Evolutionary conservation across 805 yeast species (phyloP).

Genomic region (Metschnikowia similis): DNA sequence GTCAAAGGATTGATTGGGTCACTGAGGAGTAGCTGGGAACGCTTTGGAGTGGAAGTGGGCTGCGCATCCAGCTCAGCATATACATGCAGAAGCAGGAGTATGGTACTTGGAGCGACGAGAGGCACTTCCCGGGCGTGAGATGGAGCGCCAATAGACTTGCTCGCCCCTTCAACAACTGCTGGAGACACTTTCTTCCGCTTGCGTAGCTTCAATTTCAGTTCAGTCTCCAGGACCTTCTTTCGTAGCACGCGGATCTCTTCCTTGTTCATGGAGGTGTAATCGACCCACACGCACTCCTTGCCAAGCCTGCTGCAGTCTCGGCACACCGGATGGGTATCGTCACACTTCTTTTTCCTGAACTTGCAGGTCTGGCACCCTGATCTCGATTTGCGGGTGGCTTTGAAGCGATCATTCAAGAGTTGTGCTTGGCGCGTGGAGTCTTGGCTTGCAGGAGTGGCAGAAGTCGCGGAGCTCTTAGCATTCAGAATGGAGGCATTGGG

Average conservation of each 20-base stretch:
- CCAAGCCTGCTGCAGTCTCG: constrained; percentile 45
- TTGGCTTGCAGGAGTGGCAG: not conserved
- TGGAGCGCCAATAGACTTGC: not conserved
- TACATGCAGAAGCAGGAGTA: not conserved
- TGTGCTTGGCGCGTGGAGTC: not conserved
- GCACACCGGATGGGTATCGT: constrained; percentile 47
- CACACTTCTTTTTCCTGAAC: constrained; percentile 57
- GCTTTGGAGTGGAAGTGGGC: not conserved
- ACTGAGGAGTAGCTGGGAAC: not conserved
- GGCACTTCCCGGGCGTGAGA: not conserved
- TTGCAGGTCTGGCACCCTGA: constrained; percentile 71
- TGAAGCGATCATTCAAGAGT: not conserved
- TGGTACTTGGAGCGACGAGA: not conserved
- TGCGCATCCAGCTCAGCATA: not conserved
- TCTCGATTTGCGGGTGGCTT: constrained; percentile 29
- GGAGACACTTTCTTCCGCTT: constrained; percentile 21
- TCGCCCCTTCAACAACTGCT: not conserved
- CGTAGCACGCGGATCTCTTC: constrained; percentile 35
- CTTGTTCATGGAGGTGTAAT: constrained; percentile 38
- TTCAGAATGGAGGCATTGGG: not conserved
- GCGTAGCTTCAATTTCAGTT: constrained; percentile 39
- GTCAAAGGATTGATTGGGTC: not conserved
- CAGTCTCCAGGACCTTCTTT: constrained; percentile 34
- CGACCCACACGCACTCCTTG: constrained; percentile 47
- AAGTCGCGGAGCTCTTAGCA: not conserved